These are phyloP conservation scores for Neurospora africana DNA, from an alignment of 495 filamentous ascomycete species.

Conservation along the genomic window DNA sequence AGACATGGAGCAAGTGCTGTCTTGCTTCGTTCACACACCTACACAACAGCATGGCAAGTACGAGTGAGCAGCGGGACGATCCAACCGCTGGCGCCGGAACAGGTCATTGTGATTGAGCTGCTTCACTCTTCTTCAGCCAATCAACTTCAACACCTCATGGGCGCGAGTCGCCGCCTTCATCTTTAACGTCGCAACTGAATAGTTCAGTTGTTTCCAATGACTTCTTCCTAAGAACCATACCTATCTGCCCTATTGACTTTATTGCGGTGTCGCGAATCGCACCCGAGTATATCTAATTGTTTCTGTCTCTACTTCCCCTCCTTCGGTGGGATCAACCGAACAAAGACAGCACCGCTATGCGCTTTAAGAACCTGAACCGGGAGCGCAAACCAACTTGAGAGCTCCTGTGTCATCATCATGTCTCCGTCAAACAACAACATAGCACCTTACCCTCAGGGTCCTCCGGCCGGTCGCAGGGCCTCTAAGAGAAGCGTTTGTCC, in stretches of 20 bases:
- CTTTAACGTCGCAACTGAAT: background rate
- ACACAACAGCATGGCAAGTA: background rate
- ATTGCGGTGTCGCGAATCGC: background rate
- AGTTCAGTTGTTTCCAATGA: background rate
- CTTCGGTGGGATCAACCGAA: background rate
- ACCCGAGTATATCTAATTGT: background rate
- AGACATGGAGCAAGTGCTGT: background rate
- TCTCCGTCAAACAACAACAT: conserved; percentile 3
- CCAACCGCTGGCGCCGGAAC: background rate
- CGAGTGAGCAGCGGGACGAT: background rate
- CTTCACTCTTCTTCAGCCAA: background rate
- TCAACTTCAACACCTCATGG: conserved; percentile 1
- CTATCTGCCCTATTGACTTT: background rate
- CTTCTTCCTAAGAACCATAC: background rate
- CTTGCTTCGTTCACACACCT: background rate
- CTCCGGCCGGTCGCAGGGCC: conserved; percentile 16
- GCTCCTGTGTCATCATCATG: background rate
- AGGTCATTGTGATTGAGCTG: background rate
- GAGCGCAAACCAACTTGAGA: background rate
- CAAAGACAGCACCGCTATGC: background rate
- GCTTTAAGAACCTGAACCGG: background rate
- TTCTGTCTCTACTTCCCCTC: background rate
- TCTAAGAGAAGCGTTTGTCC: conserved; percentile 27
- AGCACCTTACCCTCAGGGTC: background rate
- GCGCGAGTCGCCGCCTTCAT: background rate